These are phyloP conservation scores for Schizophyllum amplum DNA, from an alignment of 1,284 basidiomycete genomes.

Conservation along the genomic window DNA sequence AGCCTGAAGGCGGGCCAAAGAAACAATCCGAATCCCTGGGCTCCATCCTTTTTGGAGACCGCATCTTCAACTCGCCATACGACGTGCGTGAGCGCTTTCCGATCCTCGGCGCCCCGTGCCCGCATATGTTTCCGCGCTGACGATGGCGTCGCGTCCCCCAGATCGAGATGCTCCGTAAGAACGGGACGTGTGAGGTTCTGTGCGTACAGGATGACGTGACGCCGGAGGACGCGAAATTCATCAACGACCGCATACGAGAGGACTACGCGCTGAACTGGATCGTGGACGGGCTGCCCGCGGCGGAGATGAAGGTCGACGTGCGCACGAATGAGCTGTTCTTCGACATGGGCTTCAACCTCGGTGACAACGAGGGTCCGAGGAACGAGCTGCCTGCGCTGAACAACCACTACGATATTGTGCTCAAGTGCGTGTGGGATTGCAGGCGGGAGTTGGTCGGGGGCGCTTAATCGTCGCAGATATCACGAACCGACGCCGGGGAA, in stretches of 20 bases:
- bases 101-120: not conserved
- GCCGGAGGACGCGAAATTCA: constrained; percentile 74
- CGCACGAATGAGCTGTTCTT: constrained; percentile 80
- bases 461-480: constrained; percentile 45
- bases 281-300: constrained; percentile 89
- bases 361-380: constrained; percentile 52
- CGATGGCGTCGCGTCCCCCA: constrained; percentile 28
- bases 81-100: constrained; percentile 49
- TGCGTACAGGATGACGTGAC: constrained; percentile 58
- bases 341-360: constrained; percentile 82
- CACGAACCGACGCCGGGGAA: constrained; percentile 64
- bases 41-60: constrained; percentile 92
- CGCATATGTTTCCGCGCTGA: constrained; percentile 5
- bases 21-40: constrained; percentile 87
- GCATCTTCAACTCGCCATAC: constrained; percentile 89
- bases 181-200: constrained; percentile 69
- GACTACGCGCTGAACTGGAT: constrained; percentile 96
- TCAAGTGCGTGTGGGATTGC: constrained; percentile 41
- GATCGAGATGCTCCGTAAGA: constrained; percentile 72
- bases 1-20: constrained; percentile 68
- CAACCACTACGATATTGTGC: constrained; percentile 85
- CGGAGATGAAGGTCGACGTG: constrained; percentile 81
- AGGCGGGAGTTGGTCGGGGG: not conserved
- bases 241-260: constrained; percentile 88
- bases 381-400: constrained; percentile 67